Evolutionary conservation across 805 yeast species (phyloP).

Genomic region (Blastobotrys robertii): DNA sequence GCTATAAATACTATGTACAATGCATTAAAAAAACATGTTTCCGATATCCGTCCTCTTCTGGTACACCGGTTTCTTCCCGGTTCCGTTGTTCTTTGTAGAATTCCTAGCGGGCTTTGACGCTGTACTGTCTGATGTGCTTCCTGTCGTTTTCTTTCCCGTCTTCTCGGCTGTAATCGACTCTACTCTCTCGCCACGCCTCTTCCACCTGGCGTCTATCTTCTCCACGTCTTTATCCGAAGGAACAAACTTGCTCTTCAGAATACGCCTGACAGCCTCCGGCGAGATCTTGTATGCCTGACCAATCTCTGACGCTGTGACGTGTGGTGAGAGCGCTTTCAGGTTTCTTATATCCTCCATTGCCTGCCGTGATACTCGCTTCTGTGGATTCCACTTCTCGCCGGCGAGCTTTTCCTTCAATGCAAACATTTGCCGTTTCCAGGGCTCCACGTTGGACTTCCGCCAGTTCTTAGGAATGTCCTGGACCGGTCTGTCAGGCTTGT

Average conservation of each 20-base stretch:
- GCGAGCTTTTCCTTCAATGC: conserved; percentile 54
- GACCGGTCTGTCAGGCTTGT: conserved; percentile 6
- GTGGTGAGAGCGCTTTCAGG: conserved; percentile 47
- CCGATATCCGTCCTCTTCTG: conserved; percentile 4
- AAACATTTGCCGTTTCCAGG: conserved; percentile 62
- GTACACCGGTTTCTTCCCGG: conserved; percentile 2
- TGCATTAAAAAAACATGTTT: conserved; percentile 6
- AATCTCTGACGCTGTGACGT: conserved; percentile 47
- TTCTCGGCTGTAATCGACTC: background rate
- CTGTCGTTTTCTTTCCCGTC: conserved; percentile 12
- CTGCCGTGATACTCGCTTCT: conserved; percentile 53
- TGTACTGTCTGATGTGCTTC: background rate
- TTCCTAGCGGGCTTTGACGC: background rate
- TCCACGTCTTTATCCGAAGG: conserved; percentile 50
- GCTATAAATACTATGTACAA: background rate
- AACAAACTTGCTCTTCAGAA: conserved; percentile 65
- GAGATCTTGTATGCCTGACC: conserved; percentile 59
- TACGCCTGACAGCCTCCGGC: conserved; percentile 75
- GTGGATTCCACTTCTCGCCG: conserved; percentile 55
- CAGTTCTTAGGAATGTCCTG: conserved; percentile 37
- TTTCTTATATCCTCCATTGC: conserved; percentile 56
- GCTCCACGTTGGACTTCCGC: conserved; percentile 40
- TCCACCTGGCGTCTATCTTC: conserved; percentile 43
- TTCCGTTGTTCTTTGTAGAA: background rate
- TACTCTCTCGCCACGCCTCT: conserved; percentile 33